These are phyloP conservation scores for Raddia distichophylla DNA, from an alignment of 176 grass and related monocot species.

Conservation along the genomic window DNA sequence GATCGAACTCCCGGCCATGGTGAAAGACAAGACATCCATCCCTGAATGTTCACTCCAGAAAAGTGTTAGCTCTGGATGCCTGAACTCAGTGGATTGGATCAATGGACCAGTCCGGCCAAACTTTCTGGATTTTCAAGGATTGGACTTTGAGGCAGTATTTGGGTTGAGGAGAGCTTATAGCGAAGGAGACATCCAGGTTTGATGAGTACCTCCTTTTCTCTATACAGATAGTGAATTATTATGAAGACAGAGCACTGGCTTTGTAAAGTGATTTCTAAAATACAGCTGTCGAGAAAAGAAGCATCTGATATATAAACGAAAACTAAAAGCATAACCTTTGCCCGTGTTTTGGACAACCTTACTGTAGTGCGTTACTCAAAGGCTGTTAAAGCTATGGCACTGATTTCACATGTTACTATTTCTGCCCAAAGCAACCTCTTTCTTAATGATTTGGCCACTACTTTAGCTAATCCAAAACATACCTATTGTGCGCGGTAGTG, in stretches of 20 bases:
- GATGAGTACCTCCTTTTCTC: conserved; percentile 30
- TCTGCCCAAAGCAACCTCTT: conserved; percentile 33
- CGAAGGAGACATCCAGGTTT: conserved; percentile 96
- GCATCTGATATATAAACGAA: conserved; percentile 22
- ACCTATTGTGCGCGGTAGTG: neutral
- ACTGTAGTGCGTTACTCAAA: conserved; percentile 34
- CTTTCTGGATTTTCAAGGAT: conserved; percentile 80
- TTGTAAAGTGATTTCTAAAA: conserved; percentile 18
- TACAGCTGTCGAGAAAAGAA: conserved; percentile 31
- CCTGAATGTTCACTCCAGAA: conserved; percentile 82
- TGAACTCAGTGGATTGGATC: conserved; percentile 73
- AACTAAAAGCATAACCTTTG: conserved; percentile 36
- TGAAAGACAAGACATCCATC: conserved; percentile 33
- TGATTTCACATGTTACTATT: conserved; percentile 36
- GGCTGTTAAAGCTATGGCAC: conserved; percentile 27
- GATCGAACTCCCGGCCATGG: conserved; percentile 23
- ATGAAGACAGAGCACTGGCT: conserved; percentile 29
- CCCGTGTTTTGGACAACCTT: conserved; percentile 16
- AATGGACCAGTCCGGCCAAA: conserved; percentile 64
- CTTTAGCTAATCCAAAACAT: conserved; percentile 34
- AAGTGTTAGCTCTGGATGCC: conserved; percentile 86
- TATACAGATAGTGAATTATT: conserved; percentile 35
- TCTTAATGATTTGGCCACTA: conserved; percentile 17
- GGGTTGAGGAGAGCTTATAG: conserved; percentile 89
- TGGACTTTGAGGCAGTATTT: conserved; percentile 85